Percentiles rank a stretch among this genome's conserved stretches.
Conservation (phyloP, 116 monocot genomes). For the Zostera marina region DNA sequence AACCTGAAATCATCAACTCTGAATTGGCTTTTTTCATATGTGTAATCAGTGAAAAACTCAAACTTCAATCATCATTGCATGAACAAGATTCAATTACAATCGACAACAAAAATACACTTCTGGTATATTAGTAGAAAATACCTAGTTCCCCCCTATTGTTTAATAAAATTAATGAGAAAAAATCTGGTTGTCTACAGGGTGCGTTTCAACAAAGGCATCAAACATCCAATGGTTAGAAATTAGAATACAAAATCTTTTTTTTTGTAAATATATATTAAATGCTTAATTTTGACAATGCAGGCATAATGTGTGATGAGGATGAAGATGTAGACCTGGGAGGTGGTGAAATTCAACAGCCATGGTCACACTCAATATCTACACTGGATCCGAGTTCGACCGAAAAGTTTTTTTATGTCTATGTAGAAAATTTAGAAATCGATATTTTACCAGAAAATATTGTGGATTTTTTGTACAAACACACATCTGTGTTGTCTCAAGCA, state of each 20-base stretch:
- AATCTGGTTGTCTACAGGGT: too few species aligned
- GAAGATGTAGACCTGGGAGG: slow-evolving; percentile 7
- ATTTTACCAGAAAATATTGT: slow-evolving; percentile 7
- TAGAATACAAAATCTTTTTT: neutral
- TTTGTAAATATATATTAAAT: neutral
- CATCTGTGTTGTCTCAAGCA: slow-evolving; percentile 6
- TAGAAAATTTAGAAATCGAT: slow-evolving; percentile 19
- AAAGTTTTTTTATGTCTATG: slow-evolving; percentile 3
- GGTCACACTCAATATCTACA: too few species aligned
- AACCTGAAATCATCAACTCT: neutral
- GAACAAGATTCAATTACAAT: neutral
- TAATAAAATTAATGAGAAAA: too few species aligned
- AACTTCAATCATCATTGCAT: neutral
- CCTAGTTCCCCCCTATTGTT: too few species aligned
- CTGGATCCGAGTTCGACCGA: neutral
- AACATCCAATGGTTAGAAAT: neutral
- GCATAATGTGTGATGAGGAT: neutral
- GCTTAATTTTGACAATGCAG: neutral
- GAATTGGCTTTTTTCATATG: slow-evolving; percentile 4
- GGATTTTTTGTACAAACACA: slow-evolving; percentile 11
- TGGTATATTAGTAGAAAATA: neutral
- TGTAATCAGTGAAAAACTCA: slow-evolving; percentile 1
- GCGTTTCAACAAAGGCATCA: neutral
- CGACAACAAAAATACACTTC: neutral
- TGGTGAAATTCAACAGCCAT: neutral